Evolutionary conservation across 768 basidiomycete genomes (phyloP).

Genomic region (Rhizopogon vinicolor): DNA sequence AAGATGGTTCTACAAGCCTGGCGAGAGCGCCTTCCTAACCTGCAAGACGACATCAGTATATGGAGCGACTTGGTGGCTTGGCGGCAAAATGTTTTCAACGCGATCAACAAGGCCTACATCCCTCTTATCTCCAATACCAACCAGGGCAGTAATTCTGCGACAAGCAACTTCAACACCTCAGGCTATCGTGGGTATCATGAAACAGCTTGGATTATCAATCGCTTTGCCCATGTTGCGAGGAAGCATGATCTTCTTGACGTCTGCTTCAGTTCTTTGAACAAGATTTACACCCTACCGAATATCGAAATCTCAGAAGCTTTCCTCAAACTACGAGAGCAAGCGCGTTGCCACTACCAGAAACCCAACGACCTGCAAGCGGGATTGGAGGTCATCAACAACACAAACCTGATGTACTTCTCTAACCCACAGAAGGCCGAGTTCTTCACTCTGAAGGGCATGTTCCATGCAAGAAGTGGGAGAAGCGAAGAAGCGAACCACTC

Average conservation of each 20-base stretch:
- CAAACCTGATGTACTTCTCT: constrained; percentile 98
- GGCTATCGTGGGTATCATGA: constrained; percentile 98
- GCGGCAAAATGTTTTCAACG: constrained; percentile 97
- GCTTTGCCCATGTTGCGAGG: constrained; percentile 96
- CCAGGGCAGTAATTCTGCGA: constrained; percentile 44
- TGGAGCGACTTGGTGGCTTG: constrained; percentile 99
- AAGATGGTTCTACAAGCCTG: constrained; percentile 96
- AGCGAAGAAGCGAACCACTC: constrained; percentile 88
- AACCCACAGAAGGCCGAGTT: constrained; percentile 95
- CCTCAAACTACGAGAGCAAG: constrained; percentile 96
- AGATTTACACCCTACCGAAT: constrained; percentile 98
- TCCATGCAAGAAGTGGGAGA: constrained; percentile 82
- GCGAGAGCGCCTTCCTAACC: constrained; percentile 94
- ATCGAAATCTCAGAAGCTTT: constrained; percentile 99
- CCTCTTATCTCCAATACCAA: constrained; percentile 71
- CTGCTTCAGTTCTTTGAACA: constrained; percentile 90
- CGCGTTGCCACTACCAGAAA: constrained; percentile 95
- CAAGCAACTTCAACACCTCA: constrained; percentile 68
- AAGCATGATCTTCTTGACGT: constrained; percentile 97
- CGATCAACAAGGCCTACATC: constrained; percentile 94
- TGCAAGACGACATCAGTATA: constrained; percentile 95
- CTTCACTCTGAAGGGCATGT: constrained; percentile 98
- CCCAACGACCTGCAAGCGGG: constrained; percentile 91
- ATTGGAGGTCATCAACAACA: constrained; percentile 98
- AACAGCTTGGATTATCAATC: constrained; percentile 99